Base-by-base conservation (phyloP, 441 rosid species). In the Melastoma candidum region DNA sequence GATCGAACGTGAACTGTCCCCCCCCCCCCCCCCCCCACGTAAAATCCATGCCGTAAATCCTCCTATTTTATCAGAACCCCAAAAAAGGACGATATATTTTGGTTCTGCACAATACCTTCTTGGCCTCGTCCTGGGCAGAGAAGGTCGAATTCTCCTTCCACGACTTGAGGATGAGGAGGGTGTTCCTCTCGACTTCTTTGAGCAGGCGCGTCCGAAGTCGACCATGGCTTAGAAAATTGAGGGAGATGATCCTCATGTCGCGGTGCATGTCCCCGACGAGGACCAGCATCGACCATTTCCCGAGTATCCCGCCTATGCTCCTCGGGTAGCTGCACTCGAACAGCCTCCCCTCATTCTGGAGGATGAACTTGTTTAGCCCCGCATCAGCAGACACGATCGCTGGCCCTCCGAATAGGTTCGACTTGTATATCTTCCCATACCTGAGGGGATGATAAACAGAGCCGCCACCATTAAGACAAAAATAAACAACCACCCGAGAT, bases 381-480 rank as follows among this genome's bases (percentile, higher is more conserved):
- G 68, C 67, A 71, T 86, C 92, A 55, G 95, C 86, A 7, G 97
- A 90, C n/a, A 90, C 94, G 55, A 90, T 73, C 26, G 92, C 66
- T 14, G 89, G 85, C 1, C 80, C 83, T 11, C 97, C 95, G 65
- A 88, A 86, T 17, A 90, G 49, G 70, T 82, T 81, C 10, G 95
- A 84, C 56, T 74, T 84, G 76, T 86, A 90, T 47, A 90, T 83
- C 57, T 58, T 82, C 36, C 97, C 97, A 36, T 84, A 82, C 53
- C 97, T 89, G 55, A 14, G 44, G 11, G 6, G 12, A 5, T 3
- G 43, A 13, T 2, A 25, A 4, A 8, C 10, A 51, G 27, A 6
- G 3, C 11, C 11, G 8, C 9, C 2, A 11, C 7, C 45, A 48
- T 10, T 12, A 26, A 58, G n/a, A 12, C 13, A 65, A 47, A 46